Base-by-base conservation (phyloP, 2,329 filamentous ascomycete species). In the Aspergillus glaucus region DNA sequence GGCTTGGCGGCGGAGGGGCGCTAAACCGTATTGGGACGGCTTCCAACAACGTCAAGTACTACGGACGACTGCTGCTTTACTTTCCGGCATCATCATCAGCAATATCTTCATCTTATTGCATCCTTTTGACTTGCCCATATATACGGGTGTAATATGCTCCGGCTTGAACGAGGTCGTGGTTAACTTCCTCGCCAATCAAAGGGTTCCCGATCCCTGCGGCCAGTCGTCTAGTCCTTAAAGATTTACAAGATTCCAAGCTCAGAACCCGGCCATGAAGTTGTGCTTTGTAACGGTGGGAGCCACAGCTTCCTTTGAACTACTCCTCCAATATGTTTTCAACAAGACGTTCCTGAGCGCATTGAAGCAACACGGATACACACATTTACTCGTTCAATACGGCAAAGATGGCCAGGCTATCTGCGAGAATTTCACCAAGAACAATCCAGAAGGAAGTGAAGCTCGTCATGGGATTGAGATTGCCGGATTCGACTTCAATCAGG, bases 271-370 rank as follows among this genome's bases (percentile, higher is more conserved):
- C 10, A 63, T 55, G 44, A 76, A 74, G 55, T 43, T 70, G 46
- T 93, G 88, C 65, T 87, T 98, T 56, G 85, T 96, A 48, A 97
- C 93, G 0, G 86, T 95, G 26, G 93, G 93, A 49, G 92, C 93
- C 5, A 98, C 92, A 0, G 90, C 91, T 14, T 81, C 86, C 17
- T 98, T 98, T 69, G 76, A 79, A 46, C 69, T 76, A 6, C 79
- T 98, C 2, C 79, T 95, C 48, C 70, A 77, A 40, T 80, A 85
- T 28, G 79, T 85, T 9, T 72, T 94, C 5, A 71, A 77, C 15
- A 70, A 78, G 0, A 58, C 67, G 0, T 91, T 93, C 62, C 75
- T 94, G 52, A 57, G 73, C 5, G 74, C 77, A 4, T 77, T 97
- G 10, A 62, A 66, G 9, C 61, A 71, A 2, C 67, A 78, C 9